Conservation (phyloP, 768 basidiomycete genomes). For the Candolleomyces efflorescens region DNA sequence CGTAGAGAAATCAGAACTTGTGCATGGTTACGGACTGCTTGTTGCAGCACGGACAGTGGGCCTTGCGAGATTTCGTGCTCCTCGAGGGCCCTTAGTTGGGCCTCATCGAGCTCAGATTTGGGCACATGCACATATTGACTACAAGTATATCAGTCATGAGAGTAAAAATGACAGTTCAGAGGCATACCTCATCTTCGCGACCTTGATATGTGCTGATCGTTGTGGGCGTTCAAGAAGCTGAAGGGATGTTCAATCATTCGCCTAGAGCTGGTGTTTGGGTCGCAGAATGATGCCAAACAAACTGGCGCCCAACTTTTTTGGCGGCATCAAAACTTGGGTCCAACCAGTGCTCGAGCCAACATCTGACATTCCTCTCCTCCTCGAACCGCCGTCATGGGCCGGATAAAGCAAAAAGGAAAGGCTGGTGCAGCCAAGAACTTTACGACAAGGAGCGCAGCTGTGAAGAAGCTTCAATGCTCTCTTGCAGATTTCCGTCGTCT, state of each 20-base stretch:
- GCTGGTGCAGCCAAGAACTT: slow-evolving; percentile 91
- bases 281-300: slow-evolving; percentile 23
- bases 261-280: slow-evolving; percentile 22
- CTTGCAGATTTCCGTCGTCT: slow-evolving; percentile 94
- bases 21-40: slow-evolving; percentile 95
- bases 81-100: slow-evolving; percentile 91
- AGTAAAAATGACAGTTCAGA: background rate
- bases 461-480: slow-evolving; percentile 96
- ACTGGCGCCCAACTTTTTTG: slow-evolving; percentile 13
- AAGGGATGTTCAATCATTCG: background rate
- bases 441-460: slow-evolving; percentile 82
- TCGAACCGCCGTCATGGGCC: slow-evolving; percentile 50
- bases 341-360: background rate
- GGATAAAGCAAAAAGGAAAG: slow-evolving; percentile 79
- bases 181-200: slow-evolving; percentile 32
- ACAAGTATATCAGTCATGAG: slow-evolving; percentile 5
- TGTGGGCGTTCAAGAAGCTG: background rate
- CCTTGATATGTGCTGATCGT: slow-evolving; percentile 1
- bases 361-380: slow-evolving; percentile 6
- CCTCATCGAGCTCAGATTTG: slow-evolving; percentile 96
- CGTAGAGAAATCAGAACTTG: slow-evolving; percentile 96
- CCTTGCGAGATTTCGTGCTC: slow-evolving; percentile 99
- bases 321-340: slow-evolving; percentile 10
- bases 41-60: slow-evolving; percentile 93
- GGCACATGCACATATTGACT: slow-evolving; percentile 98